Evolutionary conservation across 2,329 filamentous ascomycete genomes (phyloP), one percentile per base, ranked within the genome.

Genomic region (Penicillium sp.): DNA sequence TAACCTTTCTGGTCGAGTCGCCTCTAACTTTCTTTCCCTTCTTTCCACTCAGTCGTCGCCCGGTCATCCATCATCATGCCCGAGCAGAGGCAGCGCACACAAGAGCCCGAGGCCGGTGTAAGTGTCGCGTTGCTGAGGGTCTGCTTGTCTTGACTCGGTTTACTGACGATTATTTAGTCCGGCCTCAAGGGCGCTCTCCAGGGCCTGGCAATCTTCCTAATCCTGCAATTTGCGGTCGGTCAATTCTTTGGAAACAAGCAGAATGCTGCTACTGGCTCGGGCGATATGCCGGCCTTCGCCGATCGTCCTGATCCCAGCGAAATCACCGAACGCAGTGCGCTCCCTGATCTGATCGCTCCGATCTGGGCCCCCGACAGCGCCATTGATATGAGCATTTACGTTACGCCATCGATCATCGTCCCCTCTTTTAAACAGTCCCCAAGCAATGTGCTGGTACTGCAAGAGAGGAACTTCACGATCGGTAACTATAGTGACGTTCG

Each of bases 361-460:
- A 87, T 96, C 56, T 98, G 92, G 92, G 80, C 85, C 2, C 69
- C 76, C 32, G 79, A 92, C 59, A 85, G 79, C 54, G 70, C 77
- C 42, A 66, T 98, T 51, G 92, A 98, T 64, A 79, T 98, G 52
- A 73, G 78, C 50, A 77, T 98, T 59, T 92, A 90, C 52, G 76
- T 96, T 38, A 90, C 88, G 32, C 77, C 85, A 9, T 84, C 82
- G 7, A 74, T 84, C 48, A 75, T 77, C 22, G 77, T 86, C 44
- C 78, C 77, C 10, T 46, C 55, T 12, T 75, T 95, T 50, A 76
- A 76, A 46, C 12, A 9, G 8, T 71, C 77, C 32, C 72, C 83
- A 2, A 66, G 76, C 32, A 80, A 86, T 39, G 79, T 78, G 35
- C 69, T 92, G 26, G 81, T 95, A 18, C 69, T 94, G 30, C 71